Base-by-base conservation (phyloP, 148 eudicot genomes). In the Pouteria glomerata region DNA sequence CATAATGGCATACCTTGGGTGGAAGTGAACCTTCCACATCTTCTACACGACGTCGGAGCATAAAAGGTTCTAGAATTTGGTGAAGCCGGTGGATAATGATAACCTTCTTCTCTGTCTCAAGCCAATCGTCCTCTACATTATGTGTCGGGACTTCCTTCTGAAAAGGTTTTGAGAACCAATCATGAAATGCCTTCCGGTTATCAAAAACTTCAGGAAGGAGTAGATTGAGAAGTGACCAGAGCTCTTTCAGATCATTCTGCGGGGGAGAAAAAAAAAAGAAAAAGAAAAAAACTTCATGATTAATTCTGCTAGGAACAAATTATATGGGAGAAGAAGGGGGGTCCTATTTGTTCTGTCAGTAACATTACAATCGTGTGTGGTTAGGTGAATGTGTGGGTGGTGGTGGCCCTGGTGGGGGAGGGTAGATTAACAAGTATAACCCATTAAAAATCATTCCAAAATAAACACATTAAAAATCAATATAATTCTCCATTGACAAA, bases 1-100 rank as follows among this genome's bases (percentile, higher is more conserved):
- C n/a, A n/a, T n/a, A n/a, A n/a, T n/a, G n/a, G n/a, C n/a, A n/a
- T n/a, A n/a, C 97, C 97, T 91, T 91, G 8, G 98, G 96, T 42
- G 98, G 98, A 82, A 95, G 97, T 70, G 97, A 91, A 61, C 96
- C 97, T 85, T 95, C 98, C 57, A 95, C 98, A 75, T 95, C 98
- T 83, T 91, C 97, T 65, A 91, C 90, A 70, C 96, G 97, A 52
- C 98, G 96, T 68, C 98, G 85, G 62, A 91, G 98, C 97, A 95
- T 91, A 65, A 95, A 95, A 68, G 98, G 98, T 86, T 94, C 98
- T 76, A 94, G 76, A 65, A 94, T 94, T 76, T 94, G 98, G 81
- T 94, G 97, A 71, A 94, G 96, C 58, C 98, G 82, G 78, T 94
- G 98, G 75, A 94, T 94, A 77, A 94, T 83, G 68, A 94, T 94